Base-by-base conservation (phyloP, 306 rosid genomes). In the Quercus alba region DNA sequence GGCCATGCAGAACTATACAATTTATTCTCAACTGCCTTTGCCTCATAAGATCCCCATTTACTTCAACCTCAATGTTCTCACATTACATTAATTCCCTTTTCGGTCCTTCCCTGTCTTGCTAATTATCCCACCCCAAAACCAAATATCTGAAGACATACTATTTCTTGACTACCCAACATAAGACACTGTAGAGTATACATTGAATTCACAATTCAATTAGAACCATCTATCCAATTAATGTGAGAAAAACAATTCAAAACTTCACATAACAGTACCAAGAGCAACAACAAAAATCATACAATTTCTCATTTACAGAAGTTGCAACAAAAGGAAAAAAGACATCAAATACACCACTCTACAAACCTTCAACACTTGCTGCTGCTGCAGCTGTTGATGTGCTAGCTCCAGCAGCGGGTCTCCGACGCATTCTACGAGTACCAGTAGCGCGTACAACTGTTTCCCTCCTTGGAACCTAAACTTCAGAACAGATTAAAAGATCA, bases 341-440 rank as follows among this genome's bases (percentile, higher is more conserved):
- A 20, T 41, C 44, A 12, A 74, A 66, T 49, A 12, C 51, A 58
- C 11, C 56, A 28, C 19, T 44, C 7, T 14, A 75, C 56, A 58
- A 66, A 93, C 97, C 99, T 96, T 91, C 93, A 10, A 69, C 82
- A n/a, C 77, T 28, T 18, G 88, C 80, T 52, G 90, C 86, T 46
- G 89, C 84, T 1, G 88, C 79, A 41, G 90, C 91, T 11, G 96
- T 82, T 0, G 97, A 95, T 33, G 97, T 73, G 82, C 98, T 90
- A 69, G 99, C 97, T 82, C 92, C 98, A 35, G 97, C 84, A 77
- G 92, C 93, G 0, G 87, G 89, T 76, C 99, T 81, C 81, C 99
- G 90, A 54, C 99, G 96, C 98, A 96, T 96, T 55, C 98, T 92
- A 28, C 93, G 88, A 80, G 87, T 73, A 56, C 83, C 94, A 73